Evolutionary conservation across 2,329 filamentous ascomycete genomes (phyloP).

Genomic region (Paecilomyces variotii): DNA sequence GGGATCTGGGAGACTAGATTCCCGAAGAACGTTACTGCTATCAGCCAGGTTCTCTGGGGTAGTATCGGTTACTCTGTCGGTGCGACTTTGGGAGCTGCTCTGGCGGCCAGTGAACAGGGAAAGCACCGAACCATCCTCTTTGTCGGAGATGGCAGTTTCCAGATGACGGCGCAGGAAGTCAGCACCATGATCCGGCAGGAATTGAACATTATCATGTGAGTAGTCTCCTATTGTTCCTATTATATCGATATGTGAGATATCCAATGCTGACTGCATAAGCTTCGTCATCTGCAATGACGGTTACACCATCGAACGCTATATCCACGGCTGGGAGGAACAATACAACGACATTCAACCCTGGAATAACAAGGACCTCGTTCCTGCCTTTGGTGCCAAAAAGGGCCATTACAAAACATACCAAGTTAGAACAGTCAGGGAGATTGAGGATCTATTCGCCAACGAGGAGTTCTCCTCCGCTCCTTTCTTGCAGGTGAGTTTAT

Average conservation of each 20-base stretch:
- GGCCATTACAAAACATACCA: constrained; percentile 53
- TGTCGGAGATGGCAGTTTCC: constrained; percentile 82
- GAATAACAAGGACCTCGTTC: constrained; percentile 62
- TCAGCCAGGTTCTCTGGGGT: constrained; percentile 70
- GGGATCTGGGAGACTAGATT: constrained; percentile 82
- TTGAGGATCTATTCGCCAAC: constrained; percentile 58
- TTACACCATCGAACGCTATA: constrained; percentile 82
- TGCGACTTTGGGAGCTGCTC: constrained; percentile 59
- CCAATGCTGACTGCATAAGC: constrained; percentile 28
- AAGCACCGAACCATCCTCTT: constrained; percentile 67
- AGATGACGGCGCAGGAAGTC: constrained; percentile 76
- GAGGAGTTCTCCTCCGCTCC: constrained; percentile 52
- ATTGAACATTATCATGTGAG: constrained; percentile 68
- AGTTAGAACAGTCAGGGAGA: constrained; percentile 61
- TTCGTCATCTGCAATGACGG: constrained; percentile 84
- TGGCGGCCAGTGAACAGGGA: constrained; percentile 62
- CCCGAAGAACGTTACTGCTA: constrained; percentile 65
- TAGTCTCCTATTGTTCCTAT: constrained; percentile 4
- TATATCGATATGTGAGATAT: neutral
- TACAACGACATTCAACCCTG: constrained; percentile 79
- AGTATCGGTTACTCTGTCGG: constrained; percentile 60
- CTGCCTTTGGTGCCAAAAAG: constrained; percentile 57
- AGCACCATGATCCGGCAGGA: constrained; percentile 72
- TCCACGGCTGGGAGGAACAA: constrained; percentile 68
- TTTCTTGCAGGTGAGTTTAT: constrained; percentile 33